Percentiles rank a stretch among this genome's conserved stretches.
phyloP scores from a whole-genome alignment of 2,329 filamentous ascomycete genomes.

The Ophiocordyceps camponoti-floridani region DNA sequence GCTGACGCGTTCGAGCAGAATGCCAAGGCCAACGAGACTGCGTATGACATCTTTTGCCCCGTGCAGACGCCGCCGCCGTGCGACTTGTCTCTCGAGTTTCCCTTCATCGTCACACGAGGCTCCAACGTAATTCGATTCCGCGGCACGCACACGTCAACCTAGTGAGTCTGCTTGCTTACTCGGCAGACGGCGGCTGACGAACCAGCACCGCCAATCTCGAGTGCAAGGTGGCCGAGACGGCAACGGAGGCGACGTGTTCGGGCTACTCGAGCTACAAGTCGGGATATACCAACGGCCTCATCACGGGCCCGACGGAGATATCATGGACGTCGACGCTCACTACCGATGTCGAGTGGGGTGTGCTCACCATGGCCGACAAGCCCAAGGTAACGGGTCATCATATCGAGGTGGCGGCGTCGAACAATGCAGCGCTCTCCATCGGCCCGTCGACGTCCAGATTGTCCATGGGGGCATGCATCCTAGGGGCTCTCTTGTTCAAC shows the following conservation, averaged over 20 bases:
- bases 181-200: not conserved
- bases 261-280: slow-evolving; percentile 26
- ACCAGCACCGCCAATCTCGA: slow-evolving; percentile 23
- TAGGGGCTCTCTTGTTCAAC: not conserved
- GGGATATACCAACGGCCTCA: slow-evolving; percentile 17
- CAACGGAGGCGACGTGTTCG: slow-evolving; percentile 26
- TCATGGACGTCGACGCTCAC: slow-evolving; percentile 26
- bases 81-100: slow-evolving; percentile 25
- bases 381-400: slow-evolving; percentile 14
- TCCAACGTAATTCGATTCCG: slow-evolving; percentile 24
- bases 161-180: slow-evolving; percentile 14
- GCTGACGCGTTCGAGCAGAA: slow-evolving; percentile 11
- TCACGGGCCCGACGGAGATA: slow-evolving; percentile 23
- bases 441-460: slow-evolving; percentile 3
- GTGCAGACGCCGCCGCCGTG: slow-evolving; percentile 21
- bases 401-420: slow-evolving; percentile 8
- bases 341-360: slow-evolving; percentile 23
- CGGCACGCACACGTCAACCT: slow-evolving; percentile 22
- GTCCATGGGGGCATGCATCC: not conserved
- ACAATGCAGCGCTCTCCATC: slow-evolving; percentile 2
- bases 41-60: slow-evolving; percentile 30
- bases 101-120: slow-evolving; percentile 27
- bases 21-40: slow-evolving; percentile 16
- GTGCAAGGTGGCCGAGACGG: slow-evolving; percentile 22
- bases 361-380: slow-evolving; percentile 21